phyloP scores from a whole-genome alignment of 2,329 filamentous ascomycete species.

The Ramularia endophylla region DNA sequence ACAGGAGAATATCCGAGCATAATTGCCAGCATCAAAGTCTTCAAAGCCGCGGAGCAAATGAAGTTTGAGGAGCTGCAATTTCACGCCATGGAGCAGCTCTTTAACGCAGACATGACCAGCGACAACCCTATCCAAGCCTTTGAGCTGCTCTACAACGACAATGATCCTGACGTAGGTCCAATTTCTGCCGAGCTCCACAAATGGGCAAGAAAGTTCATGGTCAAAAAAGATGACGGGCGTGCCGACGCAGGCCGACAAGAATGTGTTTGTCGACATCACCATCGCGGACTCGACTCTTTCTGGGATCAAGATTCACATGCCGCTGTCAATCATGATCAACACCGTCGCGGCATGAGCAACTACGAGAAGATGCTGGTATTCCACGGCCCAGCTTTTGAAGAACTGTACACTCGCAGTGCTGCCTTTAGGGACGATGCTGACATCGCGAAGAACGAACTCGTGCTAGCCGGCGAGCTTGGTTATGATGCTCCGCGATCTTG shows the following conservation, averaged over 20 bases:
- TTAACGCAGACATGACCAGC: slow-evolving; percentile 24
- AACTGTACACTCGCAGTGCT: slow-evolving; percentile 4
- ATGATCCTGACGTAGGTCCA: slow-evolving; percentile 8
- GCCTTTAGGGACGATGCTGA: slow-evolving; percentile 9
- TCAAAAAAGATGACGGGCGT: slow-evolving; percentile 7
- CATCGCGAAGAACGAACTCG: background rate
- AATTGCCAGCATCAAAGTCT: slow-evolving; percentile 23
- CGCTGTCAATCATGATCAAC: background rate
- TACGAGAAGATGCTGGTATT: slow-evolving; percentile 4
- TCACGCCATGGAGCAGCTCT: slow-evolving; percentile 32
- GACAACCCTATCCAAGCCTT: slow-evolving; percentile 35
- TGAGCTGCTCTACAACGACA: slow-evolving; percentile 30
- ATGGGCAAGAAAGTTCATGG: slow-evolving; percentile 23
- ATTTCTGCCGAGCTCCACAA: slow-evolving; percentile 23
- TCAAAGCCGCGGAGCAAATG: slow-evolving; percentile 31
- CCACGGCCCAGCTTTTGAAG: slow-evolving; percentile 1
- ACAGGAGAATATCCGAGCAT: slow-evolving; percentile 10
- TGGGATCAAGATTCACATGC: background rate
- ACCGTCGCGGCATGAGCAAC: slow-evolving; percentile 3
- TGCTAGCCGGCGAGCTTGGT: background rate
- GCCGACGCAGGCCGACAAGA: background rate
- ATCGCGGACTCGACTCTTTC: too few species aligned
- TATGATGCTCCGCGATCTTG: too few species aligned
- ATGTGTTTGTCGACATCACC: too few species aligned
- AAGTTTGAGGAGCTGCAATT: slow-evolving; percentile 34